phyloP scores from a whole-genome alignment of 164 flowering plant genomes.

The Aristolochia contorta region DNA sequence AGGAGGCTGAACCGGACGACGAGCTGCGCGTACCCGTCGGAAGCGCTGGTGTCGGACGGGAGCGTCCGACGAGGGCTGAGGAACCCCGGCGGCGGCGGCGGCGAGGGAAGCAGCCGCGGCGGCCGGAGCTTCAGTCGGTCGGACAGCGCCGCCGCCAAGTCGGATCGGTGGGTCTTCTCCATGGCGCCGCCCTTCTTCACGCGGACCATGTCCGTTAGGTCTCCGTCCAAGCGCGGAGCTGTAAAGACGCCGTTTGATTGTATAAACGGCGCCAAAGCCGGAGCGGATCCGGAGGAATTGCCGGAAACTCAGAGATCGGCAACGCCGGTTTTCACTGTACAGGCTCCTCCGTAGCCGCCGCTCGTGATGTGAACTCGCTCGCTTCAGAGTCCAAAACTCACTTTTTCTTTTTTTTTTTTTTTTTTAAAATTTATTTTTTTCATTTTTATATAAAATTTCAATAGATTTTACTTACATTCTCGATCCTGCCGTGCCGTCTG shows the following conservation, averaged over 20 bases:
- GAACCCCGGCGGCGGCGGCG: constrained; percentile 1
- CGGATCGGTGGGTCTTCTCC: constrained; percentile 55
- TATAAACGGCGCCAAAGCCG: constrained; percentile 4
- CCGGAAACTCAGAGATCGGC: background rate
- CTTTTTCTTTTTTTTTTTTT: too few species aligned
- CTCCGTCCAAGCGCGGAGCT: constrained; percentile 23
- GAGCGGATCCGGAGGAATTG: background rate
- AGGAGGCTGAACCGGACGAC: constrained; percentile 29
- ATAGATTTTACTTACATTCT: too few species aligned
- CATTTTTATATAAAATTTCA: too few species aligned
- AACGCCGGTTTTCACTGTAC: constrained; percentile 3
- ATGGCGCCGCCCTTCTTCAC: constrained; percentile 41
- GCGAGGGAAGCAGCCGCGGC: constrained; percentile 18
- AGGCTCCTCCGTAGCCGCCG: background rate
- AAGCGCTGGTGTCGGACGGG: constrained; percentile 4
- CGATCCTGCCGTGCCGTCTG: too few species aligned
- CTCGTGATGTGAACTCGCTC: too few species aligned
- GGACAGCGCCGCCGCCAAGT: constrained; percentile 18
- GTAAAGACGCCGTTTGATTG: constrained; percentile 16
- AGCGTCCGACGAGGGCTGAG: constrained; percentile 29
- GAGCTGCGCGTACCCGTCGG: constrained; percentile 20
- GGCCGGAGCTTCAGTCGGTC: constrained; percentile 16
- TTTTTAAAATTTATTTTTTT: too few species aligned
- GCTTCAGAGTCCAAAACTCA: too few species aligned
- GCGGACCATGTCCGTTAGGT: constrained; percentile 27